Conservation (phyloP, 192 early-diverging fungal species). For the Oehlia diaphana region DNA sequence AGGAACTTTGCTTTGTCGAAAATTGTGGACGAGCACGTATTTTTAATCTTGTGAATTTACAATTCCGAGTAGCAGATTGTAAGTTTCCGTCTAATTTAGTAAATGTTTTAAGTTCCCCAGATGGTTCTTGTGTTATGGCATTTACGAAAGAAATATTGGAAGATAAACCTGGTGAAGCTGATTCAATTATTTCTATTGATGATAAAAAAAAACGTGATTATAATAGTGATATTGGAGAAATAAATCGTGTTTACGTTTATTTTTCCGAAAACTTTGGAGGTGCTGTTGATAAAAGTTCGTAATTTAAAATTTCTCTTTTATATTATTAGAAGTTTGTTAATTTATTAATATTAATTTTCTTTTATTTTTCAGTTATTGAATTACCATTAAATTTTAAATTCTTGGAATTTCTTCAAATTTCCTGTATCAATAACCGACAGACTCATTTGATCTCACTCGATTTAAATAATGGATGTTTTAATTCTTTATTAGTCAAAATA, state of each 20-base stretch:
- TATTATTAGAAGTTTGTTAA: too few relatives aligned
- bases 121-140: conserved; percentile 11
- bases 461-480: not conserved
- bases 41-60: not conserved
- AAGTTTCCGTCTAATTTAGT: not conserved
- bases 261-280: not conserved
- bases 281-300: not conserved
- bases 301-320: too few relatives aligned
- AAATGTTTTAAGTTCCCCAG: conserved; percentile 1
- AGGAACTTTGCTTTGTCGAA: conserved; percentile 6
- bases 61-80: not conserved
- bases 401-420: not conserved
- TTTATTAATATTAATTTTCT: not conserved
- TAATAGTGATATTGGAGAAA: not conserved
- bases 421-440: not conserved
- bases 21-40: not conserved
- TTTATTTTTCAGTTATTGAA: not conserved
- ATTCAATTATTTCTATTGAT: not conserved
- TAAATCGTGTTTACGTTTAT: not conserved
- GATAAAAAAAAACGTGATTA: too few relatives aligned
- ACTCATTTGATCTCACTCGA: conserved; percentile 7
- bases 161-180: not conserved
- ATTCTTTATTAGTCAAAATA: not conserved
- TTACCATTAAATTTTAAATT: not conserved
- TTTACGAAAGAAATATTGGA: not conserved